Percentiles rank a stretch among this genome's conserved stretches.
These are phyloP conservation scores for Camellia japonica DNA, from an alignment of 148 eudicot species.

Conservation along the genomic window DNA sequence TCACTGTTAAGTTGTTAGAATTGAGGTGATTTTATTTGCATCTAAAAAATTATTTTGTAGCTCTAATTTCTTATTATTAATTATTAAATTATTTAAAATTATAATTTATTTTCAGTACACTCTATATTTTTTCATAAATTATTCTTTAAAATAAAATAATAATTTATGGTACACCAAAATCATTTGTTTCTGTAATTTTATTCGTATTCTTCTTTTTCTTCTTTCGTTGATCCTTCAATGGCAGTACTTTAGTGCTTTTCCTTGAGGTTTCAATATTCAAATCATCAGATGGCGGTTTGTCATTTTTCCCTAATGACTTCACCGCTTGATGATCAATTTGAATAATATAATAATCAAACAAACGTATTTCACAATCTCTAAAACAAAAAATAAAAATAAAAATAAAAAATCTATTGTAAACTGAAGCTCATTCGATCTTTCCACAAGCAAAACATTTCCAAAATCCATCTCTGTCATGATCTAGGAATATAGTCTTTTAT, in stretches of 20 bases:
- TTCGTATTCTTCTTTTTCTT: conserved; percentile 24
- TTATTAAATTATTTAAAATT: no score
- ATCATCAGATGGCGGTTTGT: conserved; percentile 52
- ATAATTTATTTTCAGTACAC: no score
- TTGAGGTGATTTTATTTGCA: no score
- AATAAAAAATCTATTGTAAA: neutral
- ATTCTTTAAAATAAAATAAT: no score
- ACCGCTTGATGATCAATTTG: conserved; percentile 99
- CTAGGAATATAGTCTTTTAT: no score
- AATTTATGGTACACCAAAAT: neutral
- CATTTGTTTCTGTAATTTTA: conserved; percentile 30
- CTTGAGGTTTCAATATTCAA: conserved; percentile 30
- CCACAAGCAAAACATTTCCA: no score
- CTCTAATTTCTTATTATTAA: no score
- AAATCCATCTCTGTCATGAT: no score
- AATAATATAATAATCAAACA: neutral
- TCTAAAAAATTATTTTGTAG: no score
- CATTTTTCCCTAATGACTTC: conserved; percentile 71
- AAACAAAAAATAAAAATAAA: neutral
- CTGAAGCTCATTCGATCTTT: no score
- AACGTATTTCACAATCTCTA: conserved; percentile 1
- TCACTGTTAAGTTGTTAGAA: no score
- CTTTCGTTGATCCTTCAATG: conserved; percentile 78
- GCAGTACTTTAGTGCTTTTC: conserved; percentile 35
- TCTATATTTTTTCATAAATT: no score